Percentiles rank a stretch among this genome's conserved stretches.
Evolutionary conservation across 306 rosid species (phyloP).

Genomic region (Rubus parviflorus): DNA sequence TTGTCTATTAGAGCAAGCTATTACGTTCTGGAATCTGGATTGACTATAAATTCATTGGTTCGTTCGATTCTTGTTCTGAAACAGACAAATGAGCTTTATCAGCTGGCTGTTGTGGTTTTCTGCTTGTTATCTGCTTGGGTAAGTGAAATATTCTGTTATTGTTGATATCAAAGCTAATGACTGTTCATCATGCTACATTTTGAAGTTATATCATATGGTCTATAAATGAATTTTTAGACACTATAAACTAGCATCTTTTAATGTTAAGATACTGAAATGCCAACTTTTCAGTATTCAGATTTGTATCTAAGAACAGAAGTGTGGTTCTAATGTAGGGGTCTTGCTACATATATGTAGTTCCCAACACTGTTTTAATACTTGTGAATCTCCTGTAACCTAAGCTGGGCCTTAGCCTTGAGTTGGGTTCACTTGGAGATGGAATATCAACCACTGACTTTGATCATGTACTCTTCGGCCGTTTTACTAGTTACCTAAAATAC

Average conservation of each 20-base stretch:
- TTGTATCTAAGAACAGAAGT: not conserved
- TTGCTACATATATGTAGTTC: not conserved
- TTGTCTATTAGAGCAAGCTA: conserved; percentile 6
- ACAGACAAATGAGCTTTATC: conserved; percentile 98
- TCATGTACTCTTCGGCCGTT: conserved; percentile 58
- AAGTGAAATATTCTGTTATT: conserved; percentile 32
- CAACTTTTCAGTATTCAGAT: not conserved
- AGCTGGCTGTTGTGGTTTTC: conserved; percentile 99
- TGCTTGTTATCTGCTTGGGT: conserved; percentile 99
- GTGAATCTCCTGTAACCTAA: conserved; percentile 38
- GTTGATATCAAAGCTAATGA: conserved; percentile 9
- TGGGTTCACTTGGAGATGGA: conserved; percentile 98
- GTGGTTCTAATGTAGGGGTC: not conserved
- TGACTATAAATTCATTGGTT: conserved; percentile 27
- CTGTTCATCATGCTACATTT: conserved; percentile 12
- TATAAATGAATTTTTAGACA: not conserved
- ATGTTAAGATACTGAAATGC: not conserved
- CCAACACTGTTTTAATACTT: conserved; percentile 30
- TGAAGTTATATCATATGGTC: not conserved
- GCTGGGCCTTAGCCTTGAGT: conserved; percentile 98
- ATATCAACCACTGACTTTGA: conserved; percentile 94
- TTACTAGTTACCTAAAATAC: not conserved
- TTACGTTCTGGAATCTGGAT: conserved; percentile 18
- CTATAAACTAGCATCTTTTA: not conserved
- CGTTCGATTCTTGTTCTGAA: conserved; percentile 30